Conservation (phyloP, 139 green algal species). For the Chlamydomonas sp. region DNA sequence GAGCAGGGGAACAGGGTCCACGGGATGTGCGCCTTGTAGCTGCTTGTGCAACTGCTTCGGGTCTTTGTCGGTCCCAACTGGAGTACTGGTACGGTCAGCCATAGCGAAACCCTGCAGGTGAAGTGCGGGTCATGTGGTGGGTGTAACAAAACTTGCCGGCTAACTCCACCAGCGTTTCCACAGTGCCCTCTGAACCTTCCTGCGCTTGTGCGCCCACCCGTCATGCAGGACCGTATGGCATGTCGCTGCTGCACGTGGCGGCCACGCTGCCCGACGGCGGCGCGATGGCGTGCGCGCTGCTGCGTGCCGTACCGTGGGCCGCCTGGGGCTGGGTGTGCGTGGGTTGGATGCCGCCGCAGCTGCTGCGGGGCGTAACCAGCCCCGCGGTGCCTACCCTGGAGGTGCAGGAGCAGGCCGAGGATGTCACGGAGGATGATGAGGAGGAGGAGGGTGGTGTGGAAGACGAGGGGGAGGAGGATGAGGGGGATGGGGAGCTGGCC, state of each 20-base stretch:
- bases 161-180: neutral
- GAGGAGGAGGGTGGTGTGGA: neutral
- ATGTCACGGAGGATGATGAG: neutral
- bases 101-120: no score
- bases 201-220: no score
- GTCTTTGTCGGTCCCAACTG: no score
- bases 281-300: slow-evolving; percentile 8
- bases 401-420: neutral
- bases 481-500: neutral
- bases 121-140: no score
- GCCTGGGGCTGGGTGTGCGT: slow-evolving; percentile 25
- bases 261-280: slow-evolving; percentile 26
- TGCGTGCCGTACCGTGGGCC: slow-evolving; percentile 21
- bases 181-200: neutral
- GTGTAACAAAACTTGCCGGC: no score
- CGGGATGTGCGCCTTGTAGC: no score
- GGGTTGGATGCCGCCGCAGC: neutral
- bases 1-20: no score
- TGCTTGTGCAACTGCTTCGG: no score
- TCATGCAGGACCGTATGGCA: slow-evolving; percentile 16
- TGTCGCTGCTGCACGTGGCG: slow-evolving; percentile 29
- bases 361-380: no score
- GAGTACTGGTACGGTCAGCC: no score
- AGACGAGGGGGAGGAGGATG: neutral
- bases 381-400: neutral